Evolutionary conservation across 257 asterid genomes (phyloP), one percentile per base, ranked within the genome.

Genomic region (Solanum stenotomum): DNA sequence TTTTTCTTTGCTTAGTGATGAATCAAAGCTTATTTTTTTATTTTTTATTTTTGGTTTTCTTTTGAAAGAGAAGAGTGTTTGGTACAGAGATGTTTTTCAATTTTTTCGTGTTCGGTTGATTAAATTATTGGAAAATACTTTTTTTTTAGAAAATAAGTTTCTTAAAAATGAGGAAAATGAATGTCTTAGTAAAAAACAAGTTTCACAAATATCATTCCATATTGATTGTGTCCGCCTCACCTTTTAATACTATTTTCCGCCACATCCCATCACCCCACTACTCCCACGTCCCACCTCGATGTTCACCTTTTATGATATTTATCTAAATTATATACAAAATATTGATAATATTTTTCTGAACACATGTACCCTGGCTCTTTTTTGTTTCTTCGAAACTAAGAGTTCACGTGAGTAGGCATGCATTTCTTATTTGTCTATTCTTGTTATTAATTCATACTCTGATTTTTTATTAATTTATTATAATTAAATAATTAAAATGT

Each of bases 331-430:
- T 63, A 63, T 63, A 63, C 15, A 5, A 63, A 59, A 63, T 63
- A n/a, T 1, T n/a, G 3, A 4, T 61, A 63, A 23, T 61, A 10
- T 61, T 61, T 22, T 8, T 22, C 2, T 20, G 5, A 61, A 61
- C 70, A 61, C 70, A 61, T 23, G 65, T 56, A 23, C 14, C 70
- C 29, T 61, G 12, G 22, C 78, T 33, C 6, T 71, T 71, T 14
- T 71, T 38, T 22, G 27, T n/a, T 23, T 25, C 23, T 77, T 77
- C 35, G 35, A 40, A 40, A 38, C 5, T 40, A 31, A 14, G 84
- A 38, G 35, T 76, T 76, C 33, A 76, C 56, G 61, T 77, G 84
- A 11, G 61, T 77, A 38, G 83, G 18, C 82, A 63, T n/a, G 31
- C 71, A n/a, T n/a, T 63, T 63, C 31, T 23, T 63, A 63, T 25